Conservation (phyloP, 371 early-diverging fungal species). For the Mucor lusitanicus region DNA sequence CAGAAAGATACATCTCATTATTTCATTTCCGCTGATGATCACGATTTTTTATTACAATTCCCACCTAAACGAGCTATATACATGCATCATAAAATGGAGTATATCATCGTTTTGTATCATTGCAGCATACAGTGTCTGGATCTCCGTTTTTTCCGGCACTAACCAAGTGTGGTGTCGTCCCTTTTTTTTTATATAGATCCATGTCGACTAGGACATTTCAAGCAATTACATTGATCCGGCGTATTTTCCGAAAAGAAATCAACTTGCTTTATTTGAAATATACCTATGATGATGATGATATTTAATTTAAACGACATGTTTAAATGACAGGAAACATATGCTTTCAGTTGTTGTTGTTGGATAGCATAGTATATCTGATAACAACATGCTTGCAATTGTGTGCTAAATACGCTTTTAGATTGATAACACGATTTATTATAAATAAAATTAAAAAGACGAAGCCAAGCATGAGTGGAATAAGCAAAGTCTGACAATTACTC, state of each 20-base stretch:
- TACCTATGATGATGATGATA: neutral
- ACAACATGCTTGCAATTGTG: neutral
- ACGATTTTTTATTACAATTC: neutral
- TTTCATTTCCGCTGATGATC: slow-evolving; percentile 2
- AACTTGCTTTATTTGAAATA: neutral
- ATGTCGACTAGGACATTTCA: neutral
- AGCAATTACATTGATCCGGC: neutral
- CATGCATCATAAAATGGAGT: neutral
- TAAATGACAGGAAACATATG: neutral
- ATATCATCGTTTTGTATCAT: neutral
- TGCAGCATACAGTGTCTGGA: neutral
- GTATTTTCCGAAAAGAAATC: neutral
- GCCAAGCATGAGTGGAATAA: neutral
- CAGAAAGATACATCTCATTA: neutral
- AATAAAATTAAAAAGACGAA: slow-evolving; percentile 1
- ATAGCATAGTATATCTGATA: neutral
- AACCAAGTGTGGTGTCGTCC: neutral
- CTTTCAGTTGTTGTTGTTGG: neutral
- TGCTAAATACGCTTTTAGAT: neutral
- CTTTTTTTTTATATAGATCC: neutral
- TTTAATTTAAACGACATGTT: neutral
- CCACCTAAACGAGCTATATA: neutral
- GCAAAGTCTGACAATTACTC: neutral
- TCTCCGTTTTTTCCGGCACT: neutral
- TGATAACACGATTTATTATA: neutral